Conservation (phyloP, 768 basidiomycete genomes). For the Mycena vitilis region DNA sequence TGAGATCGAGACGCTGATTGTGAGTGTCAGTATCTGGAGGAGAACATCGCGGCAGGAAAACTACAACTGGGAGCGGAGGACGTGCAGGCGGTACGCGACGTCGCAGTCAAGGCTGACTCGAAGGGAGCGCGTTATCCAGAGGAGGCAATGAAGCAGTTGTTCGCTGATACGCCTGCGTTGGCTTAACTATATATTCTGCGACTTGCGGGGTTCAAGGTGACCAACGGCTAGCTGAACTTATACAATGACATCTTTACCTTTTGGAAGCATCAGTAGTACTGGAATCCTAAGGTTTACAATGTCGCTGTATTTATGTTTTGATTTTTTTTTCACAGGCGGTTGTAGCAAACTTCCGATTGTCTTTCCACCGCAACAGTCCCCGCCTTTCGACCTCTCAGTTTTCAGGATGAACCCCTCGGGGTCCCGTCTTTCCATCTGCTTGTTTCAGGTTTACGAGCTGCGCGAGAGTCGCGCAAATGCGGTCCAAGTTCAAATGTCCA, state of each 20-base stretch:
- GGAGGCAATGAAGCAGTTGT: slow-evolving; percentile 12
- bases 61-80: not conserved
- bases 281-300: no score
- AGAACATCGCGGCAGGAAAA: not conserved
- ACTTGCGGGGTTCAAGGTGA: no score
- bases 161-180: slow-evolving; percentile 14
- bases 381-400: not conserved
- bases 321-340: no score
- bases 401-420: not conserved
- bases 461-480: not conserved
- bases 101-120: slow-evolving; percentile 11
- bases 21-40: slow-evolving; percentile 1
- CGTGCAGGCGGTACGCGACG: slow-evolving; percentile 6
- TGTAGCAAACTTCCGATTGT: no score
- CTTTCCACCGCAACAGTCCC: not conserved
- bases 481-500: not conserved
- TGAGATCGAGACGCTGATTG: no score
- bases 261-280: no score
- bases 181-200: not conserved
- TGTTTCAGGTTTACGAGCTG: not conserved
- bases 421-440: not conserved
- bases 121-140: slow-evolving; percentile 9
- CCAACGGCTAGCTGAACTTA: no score
- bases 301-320: no score
- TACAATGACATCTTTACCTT: no score